A percentile compares a stretch with the other conserved stretches of the same genome.
phyloP scores from a whole-genome alignment of 192 early-diverging fungal species.

The Coemansia sp. region DNA sequence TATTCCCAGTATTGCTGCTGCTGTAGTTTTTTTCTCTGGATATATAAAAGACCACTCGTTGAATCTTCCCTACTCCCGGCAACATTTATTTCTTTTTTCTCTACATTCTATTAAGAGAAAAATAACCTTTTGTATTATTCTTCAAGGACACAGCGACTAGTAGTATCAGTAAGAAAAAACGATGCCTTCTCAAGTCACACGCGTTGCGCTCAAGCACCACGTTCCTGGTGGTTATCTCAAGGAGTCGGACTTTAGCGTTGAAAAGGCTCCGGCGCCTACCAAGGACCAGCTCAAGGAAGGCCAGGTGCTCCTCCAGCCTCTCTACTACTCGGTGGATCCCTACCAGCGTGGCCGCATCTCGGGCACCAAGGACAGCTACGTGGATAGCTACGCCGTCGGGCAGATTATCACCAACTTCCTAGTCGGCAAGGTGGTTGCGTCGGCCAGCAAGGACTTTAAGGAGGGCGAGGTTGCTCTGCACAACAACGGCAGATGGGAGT shows the following conservation, averaged over 20 bases:
- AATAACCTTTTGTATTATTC: background rate
- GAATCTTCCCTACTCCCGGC: background rate
- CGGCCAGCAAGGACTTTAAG: constrained; percentile 58
- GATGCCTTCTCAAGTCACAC: constrained; percentile 14
- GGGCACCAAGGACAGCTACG: constrained; percentile 57
- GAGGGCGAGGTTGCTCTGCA: constrained; percentile 80
- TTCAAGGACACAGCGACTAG: too few relatives aligned
- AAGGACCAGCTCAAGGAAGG: constrained; percentile 22
- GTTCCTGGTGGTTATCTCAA: constrained; percentile 23
- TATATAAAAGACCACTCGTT: background rate
- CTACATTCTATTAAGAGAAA: background rate
- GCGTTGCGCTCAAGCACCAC: constrained; percentile 22
- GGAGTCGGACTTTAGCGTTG: constrained; percentile 29
- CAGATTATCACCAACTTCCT: constrained; percentile 35
- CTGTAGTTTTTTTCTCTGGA: background rate
- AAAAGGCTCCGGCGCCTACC: constrained; percentile 11
- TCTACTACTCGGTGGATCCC: constrained; percentile 73
- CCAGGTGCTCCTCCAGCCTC: constrained; percentile 58
- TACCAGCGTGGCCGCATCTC: constrained; percentile 76
- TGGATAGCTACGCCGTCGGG: constrained; percentile 59
- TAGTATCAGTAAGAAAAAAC: background rate
- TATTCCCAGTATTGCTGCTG: background rate
- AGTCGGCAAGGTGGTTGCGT: constrained; percentile 66
- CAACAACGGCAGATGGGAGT: constrained; percentile 64
- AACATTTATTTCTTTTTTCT: background rate